Conservation (phyloP, 192 early-diverging fungal species). For the Dimargaris cristalligena region DNA sequence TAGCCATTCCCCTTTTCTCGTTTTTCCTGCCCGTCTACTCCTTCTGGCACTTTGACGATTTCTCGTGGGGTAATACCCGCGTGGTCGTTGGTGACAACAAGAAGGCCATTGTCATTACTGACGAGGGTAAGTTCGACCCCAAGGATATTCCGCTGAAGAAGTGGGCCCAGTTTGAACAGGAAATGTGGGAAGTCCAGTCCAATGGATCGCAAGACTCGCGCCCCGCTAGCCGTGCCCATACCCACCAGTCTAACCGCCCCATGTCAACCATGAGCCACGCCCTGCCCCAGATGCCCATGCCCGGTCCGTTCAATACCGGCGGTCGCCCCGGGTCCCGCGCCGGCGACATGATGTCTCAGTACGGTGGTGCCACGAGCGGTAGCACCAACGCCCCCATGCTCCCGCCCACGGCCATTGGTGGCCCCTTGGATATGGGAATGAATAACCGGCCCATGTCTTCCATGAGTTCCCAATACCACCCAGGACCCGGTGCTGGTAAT, state of each 20-base stretch:
- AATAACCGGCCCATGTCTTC: background rate
- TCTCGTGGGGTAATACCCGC: slow-evolving; percentile 95
- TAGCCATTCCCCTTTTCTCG: slow-evolving; percentile 82
- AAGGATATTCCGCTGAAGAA: slow-evolving; percentile 67
- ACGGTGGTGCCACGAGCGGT: background rate
- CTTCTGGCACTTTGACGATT: slow-evolving; percentile 99
- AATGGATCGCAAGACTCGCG: slow-evolving; percentile 28
- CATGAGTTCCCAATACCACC: background rate
- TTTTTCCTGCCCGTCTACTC: slow-evolving; percentile 86
- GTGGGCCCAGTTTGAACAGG: slow-evolving; percentile 78
- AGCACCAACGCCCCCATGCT: background rate
- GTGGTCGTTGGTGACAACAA: slow-evolving; percentile 56
- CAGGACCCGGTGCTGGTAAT: background rate
- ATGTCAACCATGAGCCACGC: background rate
- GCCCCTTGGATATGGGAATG: background rate
- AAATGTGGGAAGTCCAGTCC: slow-evolving; percentile 46
- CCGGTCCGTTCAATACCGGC: background rate
- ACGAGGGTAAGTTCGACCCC: slow-evolving; percentile 74
- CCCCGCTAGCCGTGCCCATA: background rate
- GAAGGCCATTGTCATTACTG: slow-evolving; percentile 38
- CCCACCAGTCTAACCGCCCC: slow-evolving; percentile 1
- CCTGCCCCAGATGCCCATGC: background rate
- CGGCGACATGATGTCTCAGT: background rate
- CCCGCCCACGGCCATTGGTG: slow-evolving; percentile 1
- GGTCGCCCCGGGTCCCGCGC: background rate